Conservation (phyloP, 148 eudicot genomes). For the Persicaria maculosa region DNA sequence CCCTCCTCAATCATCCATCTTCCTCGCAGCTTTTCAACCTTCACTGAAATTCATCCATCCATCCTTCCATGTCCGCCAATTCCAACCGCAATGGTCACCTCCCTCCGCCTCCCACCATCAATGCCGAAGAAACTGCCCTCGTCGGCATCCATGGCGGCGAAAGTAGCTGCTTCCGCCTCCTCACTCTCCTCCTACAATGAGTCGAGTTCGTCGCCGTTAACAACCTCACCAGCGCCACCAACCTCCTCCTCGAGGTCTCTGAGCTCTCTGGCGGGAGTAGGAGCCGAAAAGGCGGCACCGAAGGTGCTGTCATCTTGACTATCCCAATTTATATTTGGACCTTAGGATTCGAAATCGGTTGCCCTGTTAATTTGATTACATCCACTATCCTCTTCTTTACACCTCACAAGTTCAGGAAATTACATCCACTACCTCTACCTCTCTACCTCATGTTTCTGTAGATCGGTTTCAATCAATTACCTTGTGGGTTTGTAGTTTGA, state of each 20-base stretch:
- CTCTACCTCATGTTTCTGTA: background rate
- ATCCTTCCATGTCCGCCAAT: background rate
- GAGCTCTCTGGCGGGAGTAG: no score
- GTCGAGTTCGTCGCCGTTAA: conserved; percentile 57
- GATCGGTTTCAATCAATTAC: background rate
- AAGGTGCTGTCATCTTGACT: background rate
- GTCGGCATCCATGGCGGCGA: conserved; percentile 13
- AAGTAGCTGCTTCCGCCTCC: conserved; percentile 29
- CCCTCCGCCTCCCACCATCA: conserved; percentile 14
- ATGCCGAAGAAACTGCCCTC: conserved; percentile 7
- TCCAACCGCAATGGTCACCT: conserved; percentile 10
- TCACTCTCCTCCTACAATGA: conserved; percentile 53
- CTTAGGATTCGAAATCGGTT: background rate
- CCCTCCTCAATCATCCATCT: conserved; percentile 20
- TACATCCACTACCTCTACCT: background rate
- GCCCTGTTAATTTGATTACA: conserved; percentile 5
- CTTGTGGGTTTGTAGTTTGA: background rate
- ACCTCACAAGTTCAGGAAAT: conserved; percentile 1
- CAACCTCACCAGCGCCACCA: conserved; percentile 37
- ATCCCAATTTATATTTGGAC: no score
- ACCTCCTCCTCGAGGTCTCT: conserved; percentile 43
- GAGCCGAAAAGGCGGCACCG: no score
- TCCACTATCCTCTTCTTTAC: background rate
- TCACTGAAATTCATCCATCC: background rate
- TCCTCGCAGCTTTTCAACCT: background rate